Evolutionary conservation across 305 asterid genomes (phyloP).

Genomic region (Fraxinus sp.): DNA sequence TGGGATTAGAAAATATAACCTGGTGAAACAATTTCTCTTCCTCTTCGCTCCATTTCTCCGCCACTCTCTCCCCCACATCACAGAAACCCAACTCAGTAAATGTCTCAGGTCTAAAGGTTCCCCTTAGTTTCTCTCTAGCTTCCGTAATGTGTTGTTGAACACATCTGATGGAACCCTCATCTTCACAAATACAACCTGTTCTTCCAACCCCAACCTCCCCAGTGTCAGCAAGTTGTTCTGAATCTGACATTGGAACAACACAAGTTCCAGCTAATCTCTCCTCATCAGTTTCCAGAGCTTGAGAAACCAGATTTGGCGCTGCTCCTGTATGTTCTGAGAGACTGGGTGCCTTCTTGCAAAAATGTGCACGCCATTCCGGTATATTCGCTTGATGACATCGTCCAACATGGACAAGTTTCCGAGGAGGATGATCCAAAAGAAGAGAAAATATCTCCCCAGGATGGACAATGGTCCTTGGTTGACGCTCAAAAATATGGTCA

Average conservation of each 20-base stretch:
- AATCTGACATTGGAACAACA: slow-evolving; percentile 34
- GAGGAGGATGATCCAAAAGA: slow-evolving; percentile 42
- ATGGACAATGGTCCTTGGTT: slow-evolving; percentile 24
- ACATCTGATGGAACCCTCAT: slow-evolving; percentile 68
- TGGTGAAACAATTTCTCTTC: slow-evolving; percentile 57
- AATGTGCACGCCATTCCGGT: slow-evolving; percentile 44
- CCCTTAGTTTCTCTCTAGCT: slow-evolving; percentile 52
- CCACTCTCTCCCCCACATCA: slow-evolving; percentile 72
- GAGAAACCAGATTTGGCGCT: slow-evolving; percentile 1
- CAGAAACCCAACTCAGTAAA: slow-evolving; percentile 57
- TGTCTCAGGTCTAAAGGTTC: slow-evolving; percentile 43
- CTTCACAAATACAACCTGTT: slow-evolving; percentile 48
- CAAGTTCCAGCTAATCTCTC: slow-evolving; percentile 38
- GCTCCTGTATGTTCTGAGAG: slow-evolving; percentile 14
- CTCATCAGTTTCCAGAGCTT: slow-evolving; percentile 26
- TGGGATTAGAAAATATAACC: slow-evolving; percentile 53
- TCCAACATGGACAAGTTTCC: slow-evolving; percentile 63
- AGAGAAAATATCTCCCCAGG: slow-evolving; percentile 35
- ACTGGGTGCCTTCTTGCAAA: slow-evolving; percentile 5
- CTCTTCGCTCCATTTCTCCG: slow-evolving; percentile 52
- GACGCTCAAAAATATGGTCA: slow-evolving; percentile 27
- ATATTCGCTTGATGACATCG: slow-evolving; percentile 62
- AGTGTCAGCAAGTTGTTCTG: neutral
- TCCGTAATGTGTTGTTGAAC: slow-evolving; percentile 65
- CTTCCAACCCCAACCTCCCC: slow-evolving; percentile 41